Conservation (phyloP, 371 early-diverging fungal species). For the Circinella umbellata region DNA sequence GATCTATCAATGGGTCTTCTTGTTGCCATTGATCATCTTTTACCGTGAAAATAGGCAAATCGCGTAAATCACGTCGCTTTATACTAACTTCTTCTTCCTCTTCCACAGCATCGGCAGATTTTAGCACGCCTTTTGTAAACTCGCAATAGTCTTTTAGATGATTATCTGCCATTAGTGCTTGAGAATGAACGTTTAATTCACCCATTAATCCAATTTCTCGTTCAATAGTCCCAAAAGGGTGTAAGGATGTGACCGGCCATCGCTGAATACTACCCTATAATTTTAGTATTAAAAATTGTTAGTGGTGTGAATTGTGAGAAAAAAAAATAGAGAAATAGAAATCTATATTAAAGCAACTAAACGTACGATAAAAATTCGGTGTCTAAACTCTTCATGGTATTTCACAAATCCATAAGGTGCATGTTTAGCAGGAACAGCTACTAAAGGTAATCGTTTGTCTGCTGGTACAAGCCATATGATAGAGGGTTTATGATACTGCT, state of each 20-base stretch:
- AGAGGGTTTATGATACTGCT: slow-evolving; percentile 30
- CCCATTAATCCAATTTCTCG: slow-evolving; percentile 49
- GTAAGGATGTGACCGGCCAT: slow-evolving; percentile 46
- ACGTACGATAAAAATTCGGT: slow-evolving; percentile 42
- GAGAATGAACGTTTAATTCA: slow-evolving; percentile 38
- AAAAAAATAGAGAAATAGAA: too few species aligned
- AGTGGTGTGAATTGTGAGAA: neutral
- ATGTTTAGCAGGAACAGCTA: slow-evolving; percentile 55
- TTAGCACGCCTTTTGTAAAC: slow-evolving; percentile 28
- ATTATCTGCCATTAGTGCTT: slow-evolving; percentile 42
- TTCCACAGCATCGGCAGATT: slow-evolving; percentile 17
- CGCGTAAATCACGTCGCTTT: slow-evolving; percentile 23
- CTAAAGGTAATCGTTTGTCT: slow-evolving; percentile 66
- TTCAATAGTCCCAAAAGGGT: slow-evolving; percentile 47
- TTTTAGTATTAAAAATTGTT: neutral
- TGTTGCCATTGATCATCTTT: slow-evolving; percentile 12
- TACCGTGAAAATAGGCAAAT: slow-evolving; percentile 24
- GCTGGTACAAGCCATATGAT: slow-evolving; percentile 70
- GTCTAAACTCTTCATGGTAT: slow-evolving; percentile 42
- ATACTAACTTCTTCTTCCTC: slow-evolving; percentile 1
- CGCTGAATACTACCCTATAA: slow-evolving; percentile 38
- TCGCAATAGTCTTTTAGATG: slow-evolving; percentile 36
- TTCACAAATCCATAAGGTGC: slow-evolving; percentile 39
- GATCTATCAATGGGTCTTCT: slow-evolving; percentile 7
- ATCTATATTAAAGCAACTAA: too few species aligned